Percentiles rank a stretch among this genome's conserved stretches.
These are phyloP conservation scores for Sarocladiaceae sp. DNA, from an alignment of 2,329 filamentous ascomycete genomes.

Conservation along the genomic window DNA sequence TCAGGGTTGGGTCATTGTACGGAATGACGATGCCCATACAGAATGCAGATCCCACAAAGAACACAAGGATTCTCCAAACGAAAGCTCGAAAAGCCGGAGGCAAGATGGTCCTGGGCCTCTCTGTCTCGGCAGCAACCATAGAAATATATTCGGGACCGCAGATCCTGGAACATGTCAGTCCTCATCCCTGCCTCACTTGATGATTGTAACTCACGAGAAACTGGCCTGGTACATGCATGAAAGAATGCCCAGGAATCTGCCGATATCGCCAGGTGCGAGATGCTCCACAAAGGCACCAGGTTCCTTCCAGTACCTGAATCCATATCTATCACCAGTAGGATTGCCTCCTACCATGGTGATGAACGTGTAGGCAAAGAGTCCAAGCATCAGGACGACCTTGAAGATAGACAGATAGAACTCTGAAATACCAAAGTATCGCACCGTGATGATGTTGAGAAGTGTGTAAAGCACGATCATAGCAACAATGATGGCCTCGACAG, in stretches of 20 bases:
- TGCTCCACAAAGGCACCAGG: conserved; percentile 48
- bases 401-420: conserved; percentile 40
- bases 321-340: conserved; percentile 49
- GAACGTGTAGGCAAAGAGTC: conserved; percentile 53
- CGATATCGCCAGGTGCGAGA: conserved; percentile 46
- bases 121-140: conserved; percentile 55
- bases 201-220: conserved; percentile 41
- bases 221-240: conserved; percentile 42
- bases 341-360: conserved; percentile 58
- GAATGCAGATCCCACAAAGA: conserved; percentile 64
- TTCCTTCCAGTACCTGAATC: conserved; percentile 63
- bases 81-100: conserved; percentile 48
- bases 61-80: conserved; percentile 39
- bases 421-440: conserved; percentile 33
- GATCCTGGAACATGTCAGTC: conserved; percentile 26
- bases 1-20: conserved; percentile 40
- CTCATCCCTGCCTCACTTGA: too few species aligned
- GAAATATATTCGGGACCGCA: conserved; percentile 57
- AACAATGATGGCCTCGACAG: conserved; percentile 38
- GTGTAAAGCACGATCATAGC: conserved; percentile 37
- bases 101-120: conserved; percentile 52
- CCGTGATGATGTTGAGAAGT: conserved; percentile 31
- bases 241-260: conserved; percentile 57
- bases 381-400: conserved; percentile 53
- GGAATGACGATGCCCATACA: conserved; percentile 52